Evolutionary conservation across 192 early-diverging fungal genomes (phyloP).

Genomic region (Coemansia sp.): DNA sequence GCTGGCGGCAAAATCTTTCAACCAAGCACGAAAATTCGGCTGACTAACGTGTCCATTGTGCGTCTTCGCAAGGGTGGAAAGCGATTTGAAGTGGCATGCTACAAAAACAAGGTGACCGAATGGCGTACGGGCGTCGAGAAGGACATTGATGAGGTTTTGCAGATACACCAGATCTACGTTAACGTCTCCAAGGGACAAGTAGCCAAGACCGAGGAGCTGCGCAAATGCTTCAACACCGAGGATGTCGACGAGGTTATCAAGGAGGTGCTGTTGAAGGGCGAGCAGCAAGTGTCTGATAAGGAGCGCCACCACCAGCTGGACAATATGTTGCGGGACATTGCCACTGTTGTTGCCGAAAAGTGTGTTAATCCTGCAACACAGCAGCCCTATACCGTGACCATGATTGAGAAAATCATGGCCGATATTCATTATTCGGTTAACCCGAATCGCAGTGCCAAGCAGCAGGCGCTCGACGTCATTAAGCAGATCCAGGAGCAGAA

Average conservation of each 20-base stretch:
- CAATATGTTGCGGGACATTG: conserved; percentile 87
- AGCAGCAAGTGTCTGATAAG: conserved; percentile 95
- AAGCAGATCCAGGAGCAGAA: conserved; percentile 87
- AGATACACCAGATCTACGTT: conserved; percentile 89
- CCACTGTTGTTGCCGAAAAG: conserved; percentile 92
- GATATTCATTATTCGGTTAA: conserved; percentile 93
- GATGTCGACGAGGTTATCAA: conserved; percentile 78
- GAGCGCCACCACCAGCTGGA: conserved; percentile 88
- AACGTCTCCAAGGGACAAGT: conserved; percentile 98
- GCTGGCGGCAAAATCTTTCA: conserved; percentile 54
- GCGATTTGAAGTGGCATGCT: conserved; percentile 97
- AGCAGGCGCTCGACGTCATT: conserved; percentile 90
- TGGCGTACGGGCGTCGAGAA: conserved; percentile 94
- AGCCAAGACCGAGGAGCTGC: conserved; percentile 85
- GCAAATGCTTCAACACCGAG: conserved; percentile 86
- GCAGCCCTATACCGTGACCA: conserved; percentile 92
- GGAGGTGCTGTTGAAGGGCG: conserved; percentile 93
- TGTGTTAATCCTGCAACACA: conserved; percentile 96
- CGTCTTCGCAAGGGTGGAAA: conserved; percentile 95
- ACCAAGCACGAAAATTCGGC: conserved; percentile 58
- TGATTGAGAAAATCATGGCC: conserved; percentile 97
- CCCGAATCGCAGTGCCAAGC: conserved; percentile 83
- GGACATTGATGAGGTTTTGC: conserved; percentile 95
- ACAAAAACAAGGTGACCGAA: conserved; percentile 98
- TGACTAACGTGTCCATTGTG: conserved; percentile 97